phyloP scores from a whole-genome alignment of 148 eudicot genomes.

The Linanthus parryae region DNA sequence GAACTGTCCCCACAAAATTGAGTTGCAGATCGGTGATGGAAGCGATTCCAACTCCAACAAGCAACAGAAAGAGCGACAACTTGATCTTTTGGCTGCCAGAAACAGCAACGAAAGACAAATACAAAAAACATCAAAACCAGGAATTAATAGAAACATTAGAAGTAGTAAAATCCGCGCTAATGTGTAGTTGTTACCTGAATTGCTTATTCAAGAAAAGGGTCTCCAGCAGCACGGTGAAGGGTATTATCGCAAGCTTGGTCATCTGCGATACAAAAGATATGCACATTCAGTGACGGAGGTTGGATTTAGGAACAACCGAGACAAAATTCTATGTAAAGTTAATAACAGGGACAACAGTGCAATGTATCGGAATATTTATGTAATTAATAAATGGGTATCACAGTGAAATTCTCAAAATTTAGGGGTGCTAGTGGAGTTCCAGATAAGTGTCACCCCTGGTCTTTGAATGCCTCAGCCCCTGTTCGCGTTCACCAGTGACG shows the following conservation, averaged over 20 bases:
- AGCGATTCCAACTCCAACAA: slow-evolving; percentile 86
- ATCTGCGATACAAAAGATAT: slow-evolving; percentile 30
- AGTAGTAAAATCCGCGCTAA: not conserved
- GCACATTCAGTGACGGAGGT: too few relatives aligned
- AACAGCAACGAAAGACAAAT: not conserved
- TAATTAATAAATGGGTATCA: too few relatives aligned
- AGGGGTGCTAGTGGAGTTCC: too few relatives aligned
- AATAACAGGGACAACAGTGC: too few relatives aligned
- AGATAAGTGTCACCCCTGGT: too few relatives aligned
- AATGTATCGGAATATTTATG: too few relatives aligned
- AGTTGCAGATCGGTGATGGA: slow-evolving; percentile 90
- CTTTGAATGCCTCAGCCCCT: too few relatives aligned
- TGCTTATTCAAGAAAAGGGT: slow-evolving; percentile 81
- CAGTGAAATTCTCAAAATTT: too few relatives aligned
- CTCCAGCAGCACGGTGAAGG: slow-evolving; percentile 86
- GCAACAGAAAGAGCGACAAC: slow-evolving; percentile 56
- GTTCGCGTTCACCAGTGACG: too few relatives aligned
- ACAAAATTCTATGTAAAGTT: too few relatives aligned
- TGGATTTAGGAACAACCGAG: too few relatives aligned
- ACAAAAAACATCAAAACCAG: not conserved
- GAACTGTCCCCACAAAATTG: slow-evolving; percentile 66
- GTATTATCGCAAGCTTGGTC: slow-evolving; percentile 91
- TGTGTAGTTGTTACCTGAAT: slow-evolving; percentile 49
- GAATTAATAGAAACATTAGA: not conserved
- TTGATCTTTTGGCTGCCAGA: slow-evolving; percentile 69